Evolutionary conservation across 306 rosid genomes (phyloP), one percentile per base, ranked within the genome.

Genomic region (Comarum palustre): DNA sequence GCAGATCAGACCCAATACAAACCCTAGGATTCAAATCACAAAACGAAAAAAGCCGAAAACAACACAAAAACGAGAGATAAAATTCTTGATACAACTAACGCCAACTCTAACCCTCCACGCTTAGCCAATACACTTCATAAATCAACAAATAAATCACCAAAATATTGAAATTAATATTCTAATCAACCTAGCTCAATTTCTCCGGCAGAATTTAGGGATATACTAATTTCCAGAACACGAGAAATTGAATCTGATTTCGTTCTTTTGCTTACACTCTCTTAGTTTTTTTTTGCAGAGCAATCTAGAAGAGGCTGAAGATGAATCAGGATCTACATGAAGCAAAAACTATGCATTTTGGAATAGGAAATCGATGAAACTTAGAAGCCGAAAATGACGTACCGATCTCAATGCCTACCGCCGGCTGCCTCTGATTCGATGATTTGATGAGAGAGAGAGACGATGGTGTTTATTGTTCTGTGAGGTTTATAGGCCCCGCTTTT

Each of bases 381-480:
- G 58, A 73, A 68, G 70, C 11, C 69, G 54, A 50, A 78, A 69
- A 47, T 68, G 64, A 19, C 83, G 73, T 69, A 82, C 89, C 89
- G 82, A 73, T 77, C 80, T 69, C 70, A 71, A 64, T 47, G 77
- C 66, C 74, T 24, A 80, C 86, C 79, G 81, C 81, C 82, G 84
- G 83, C 86, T 68, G 75, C 71, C 75, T 66, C 75, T 27, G 79
- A 78, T 84, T 78, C 79, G 74, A 78, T 57, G 62, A 71, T 57
- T 54, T n/a, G 65, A 6, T 38, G 46, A 48, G 66, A 41, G 81
- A 68, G 4, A 32, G 38, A 34, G 38, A 34, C 5, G 38, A 34
- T 34, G 38, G 38, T 34, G 38, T 34, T 34, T 34, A 34, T 5
- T 34, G 1, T 34, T 34, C 6, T 34, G 7, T 34, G 38, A 5